These are phyloP conservation scores for Dactylonectria macrodidyma DNA, from an alignment of 2,329 filamentous ascomycete species.

Conservation along the genomic window DNA sequence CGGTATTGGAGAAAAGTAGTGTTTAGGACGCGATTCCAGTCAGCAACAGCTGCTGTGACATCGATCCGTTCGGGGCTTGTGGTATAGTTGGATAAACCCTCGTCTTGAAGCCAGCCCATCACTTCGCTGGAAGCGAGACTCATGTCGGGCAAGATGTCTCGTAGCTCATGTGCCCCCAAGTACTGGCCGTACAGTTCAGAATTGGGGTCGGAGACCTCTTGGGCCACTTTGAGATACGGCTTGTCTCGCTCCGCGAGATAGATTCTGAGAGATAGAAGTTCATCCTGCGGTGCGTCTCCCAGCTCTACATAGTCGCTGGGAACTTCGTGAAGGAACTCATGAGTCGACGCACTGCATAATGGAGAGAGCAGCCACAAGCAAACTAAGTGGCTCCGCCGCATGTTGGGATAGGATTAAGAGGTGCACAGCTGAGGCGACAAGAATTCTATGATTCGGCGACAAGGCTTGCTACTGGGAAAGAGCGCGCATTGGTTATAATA, in stretches of 20 bases:
- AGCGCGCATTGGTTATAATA: neutral
- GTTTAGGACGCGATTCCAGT: too few relatives aligned
- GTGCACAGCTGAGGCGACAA: neutral
- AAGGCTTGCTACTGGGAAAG: neutral
- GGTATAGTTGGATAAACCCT: neutral
- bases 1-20: too few relatives aligned
- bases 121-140: neutral
- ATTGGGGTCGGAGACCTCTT: neutral
- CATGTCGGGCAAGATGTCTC: neutral
- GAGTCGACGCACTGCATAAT: neutral
- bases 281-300: neutral
- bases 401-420: neutral
- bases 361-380: neutral
- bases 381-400: neutral
- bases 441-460: neutral
- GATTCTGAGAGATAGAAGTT: neutral
- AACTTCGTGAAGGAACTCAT: neutral
- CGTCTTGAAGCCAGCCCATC: neutral
- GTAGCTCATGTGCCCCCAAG: neutral
- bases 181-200: conserved; percentile 5
- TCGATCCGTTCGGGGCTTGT: too few relatives aligned
- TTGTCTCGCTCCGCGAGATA: conserved; percentile 2
- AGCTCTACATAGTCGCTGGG: neutral
- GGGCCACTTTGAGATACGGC: conserved; percentile 4
- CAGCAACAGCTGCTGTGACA: too few relatives aligned